These are phyloP conservation scores for Luffa acutangula DNA, from an alignment of 306 rosid species.

Conservation along the genomic window DNA sequence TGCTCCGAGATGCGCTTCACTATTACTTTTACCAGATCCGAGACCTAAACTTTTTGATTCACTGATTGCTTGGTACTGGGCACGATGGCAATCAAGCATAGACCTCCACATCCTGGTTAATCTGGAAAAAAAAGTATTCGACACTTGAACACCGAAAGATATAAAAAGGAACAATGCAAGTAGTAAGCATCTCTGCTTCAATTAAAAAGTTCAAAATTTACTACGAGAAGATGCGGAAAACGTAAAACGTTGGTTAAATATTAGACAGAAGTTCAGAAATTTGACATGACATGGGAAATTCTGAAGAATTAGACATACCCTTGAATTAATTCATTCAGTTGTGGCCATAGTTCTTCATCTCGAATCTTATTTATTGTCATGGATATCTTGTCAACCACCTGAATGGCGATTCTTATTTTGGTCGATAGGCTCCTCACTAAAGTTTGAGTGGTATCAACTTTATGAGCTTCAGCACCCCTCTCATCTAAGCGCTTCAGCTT, in stretches of 20 bases:
- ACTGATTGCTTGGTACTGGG: conserved; percentile 64
- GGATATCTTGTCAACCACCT: conserved; percentile 83
- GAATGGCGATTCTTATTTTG: conserved; percentile 85
- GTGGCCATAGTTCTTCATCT: conserved; percentile 96
- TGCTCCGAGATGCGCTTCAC: conserved; percentile 58
- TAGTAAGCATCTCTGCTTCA: not conserved
- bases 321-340: conserved; percentile 63
- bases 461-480: conserved; percentile 67
- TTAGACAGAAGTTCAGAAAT: not conserved
- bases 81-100: conserved; percentile 92
- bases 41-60: conserved; percentile 82
- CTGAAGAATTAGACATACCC: conserved; percentile 47
- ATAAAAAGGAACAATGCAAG: not conserved
- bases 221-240: not conserved
- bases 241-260: not conserved
- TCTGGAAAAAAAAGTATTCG: conserved; percentile 29
- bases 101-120: conserved; percentile 84
- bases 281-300: not conserved
- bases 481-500: conserved; percentile 75
- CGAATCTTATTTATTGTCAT: conserved; percentile 79
- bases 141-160: not conserved
- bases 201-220: not conserved
- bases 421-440: conserved; percentile 66
- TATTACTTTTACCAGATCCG: conserved; percentile 60
- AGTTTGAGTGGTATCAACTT: conserved; percentile 59